Evolutionary conservation across 2,329 filamentous ascomycete genomes (phyloP), one percentile per base, ranked within the genome.

Genomic region (Aspergillus thermomutatus): DNA sequence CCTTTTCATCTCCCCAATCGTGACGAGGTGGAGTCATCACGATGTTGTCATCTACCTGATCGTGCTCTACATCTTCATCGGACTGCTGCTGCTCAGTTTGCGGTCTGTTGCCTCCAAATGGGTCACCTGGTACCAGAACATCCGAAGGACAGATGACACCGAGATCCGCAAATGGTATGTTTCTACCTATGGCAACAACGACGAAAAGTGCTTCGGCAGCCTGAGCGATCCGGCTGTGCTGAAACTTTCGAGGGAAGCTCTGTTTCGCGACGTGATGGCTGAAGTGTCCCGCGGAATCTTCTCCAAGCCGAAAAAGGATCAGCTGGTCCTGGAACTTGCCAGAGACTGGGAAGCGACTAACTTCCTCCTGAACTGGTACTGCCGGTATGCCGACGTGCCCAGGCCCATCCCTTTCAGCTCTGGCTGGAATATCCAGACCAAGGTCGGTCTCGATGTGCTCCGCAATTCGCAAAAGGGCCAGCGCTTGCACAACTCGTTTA

Each of bases 1-100:
- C 1, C 74, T 87, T 5, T 77, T 83, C 53, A 70, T 86, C 23
- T 83, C 83, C 0, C 84, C 84, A 0, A 71, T 86, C 21, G 67
- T 85, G 9, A 83, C 83, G 0, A 77, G 79, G 0, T 85, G 81
- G 62, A 70, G 75, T 9, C 77, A 77, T 1, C 72, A 84, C 60
- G 84, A 87, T 61, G 74, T 83, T 0, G 72, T 77, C 26, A 78
- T 87, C 28, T 87, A 87, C 62, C 76, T 85, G 1, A 73, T 77
- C 2, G 72, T 85, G 1, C 71, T 85, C 1, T 85, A 80, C 55
- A 58, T 77, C 3, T 85, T 86, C 62, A 74, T 86, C 4, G 64
- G 73, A 8, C 63, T 80, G 5, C 74, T 87, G 1, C 62, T 85
- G 1, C 63, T 83, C 21, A 80, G 80, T 9, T 79, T 84, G 57